A percentile compares a stretch with the other conserved stretches of the same genome.
Evolutionary conservation across 192 early-diverging fungal genomes (phyloP).

Genomic region (Coemansia sp.): DNA sequence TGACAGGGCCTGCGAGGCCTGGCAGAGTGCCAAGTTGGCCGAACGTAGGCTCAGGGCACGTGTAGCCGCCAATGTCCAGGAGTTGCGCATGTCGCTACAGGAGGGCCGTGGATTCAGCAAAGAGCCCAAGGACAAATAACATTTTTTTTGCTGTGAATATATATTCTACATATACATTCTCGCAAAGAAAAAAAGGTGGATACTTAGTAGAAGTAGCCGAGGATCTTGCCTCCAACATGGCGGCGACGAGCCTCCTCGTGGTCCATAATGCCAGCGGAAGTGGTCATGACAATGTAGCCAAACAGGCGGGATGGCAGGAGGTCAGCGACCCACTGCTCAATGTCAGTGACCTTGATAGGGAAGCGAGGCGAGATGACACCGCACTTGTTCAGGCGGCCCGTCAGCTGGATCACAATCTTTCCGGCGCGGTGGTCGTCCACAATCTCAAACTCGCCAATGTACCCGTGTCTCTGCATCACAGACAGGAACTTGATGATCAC

Average conservation of each 20-base stretch:
- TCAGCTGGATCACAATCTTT: conserved; percentile 98
- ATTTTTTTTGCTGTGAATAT: background rate
- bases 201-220: conserved; percentile 87
- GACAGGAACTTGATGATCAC: conserved; percentile 98
- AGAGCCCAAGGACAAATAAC: background rate
- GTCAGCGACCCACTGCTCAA: conserved; percentile 97
- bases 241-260: conserved; percentile 97
- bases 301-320: conserved; percentile 98
- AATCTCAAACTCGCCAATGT: conserved; percentile 99
- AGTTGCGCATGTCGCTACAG: conserved; percentile 36
- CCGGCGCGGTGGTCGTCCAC: conserved; percentile 97
- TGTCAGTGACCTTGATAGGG: conserved; percentile 89
- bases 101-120: conserved; percentile 22
- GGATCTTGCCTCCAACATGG: conserved; percentile 97
- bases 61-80: conserved; percentile 17
- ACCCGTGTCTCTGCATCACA: conserved; percentile 99
- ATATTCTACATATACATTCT: background rate
- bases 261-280: conserved; percentile 98
- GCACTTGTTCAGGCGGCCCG: conserved; percentile 99
- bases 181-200: background rate
- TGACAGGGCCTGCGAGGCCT: conserved; percentile 7
- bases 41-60: background rate
- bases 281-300: conserved; percentile 90
- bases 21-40: background rate
- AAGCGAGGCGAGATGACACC: conserved; percentile 99